Conservation (phyloP, 495 filamentous ascomycete genomes). For the Beverwykella pulmonaria region DNA sequence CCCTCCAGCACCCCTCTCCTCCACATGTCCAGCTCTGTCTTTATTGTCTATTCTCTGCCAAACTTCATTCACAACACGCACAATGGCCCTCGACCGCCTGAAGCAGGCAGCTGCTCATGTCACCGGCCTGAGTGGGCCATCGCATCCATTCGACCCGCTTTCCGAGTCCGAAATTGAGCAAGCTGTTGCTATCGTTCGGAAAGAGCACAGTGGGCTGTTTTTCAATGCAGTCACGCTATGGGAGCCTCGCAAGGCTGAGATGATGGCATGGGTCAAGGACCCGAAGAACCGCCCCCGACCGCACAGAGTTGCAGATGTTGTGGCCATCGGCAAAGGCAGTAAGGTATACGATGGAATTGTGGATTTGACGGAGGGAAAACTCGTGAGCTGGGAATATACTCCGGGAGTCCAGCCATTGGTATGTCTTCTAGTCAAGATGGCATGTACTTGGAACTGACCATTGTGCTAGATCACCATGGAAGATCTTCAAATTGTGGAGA, state of each 20-base stretch:
- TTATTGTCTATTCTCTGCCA: neutral
- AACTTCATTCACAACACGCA: conserved; percentile 12
- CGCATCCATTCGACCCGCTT: conserved; percentile 87
- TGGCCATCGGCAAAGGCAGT: conserved; percentile 78
- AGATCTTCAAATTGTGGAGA: conserved; percentile 86
- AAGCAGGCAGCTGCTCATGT: conserved; percentile 70
- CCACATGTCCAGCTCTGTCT: conserved; percentile 3
- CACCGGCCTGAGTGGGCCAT: conserved; percentile 56
- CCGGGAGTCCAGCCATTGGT: conserved; percentile 84
- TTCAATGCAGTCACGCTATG: conserved; percentile 91
- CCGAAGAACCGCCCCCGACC: conserved; percentile 66
- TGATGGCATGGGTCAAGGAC: conserved; percentile 77
- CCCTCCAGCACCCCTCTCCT: conserved; percentile 10
- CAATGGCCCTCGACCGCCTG: conserved; percentile 69
- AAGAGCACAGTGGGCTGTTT: conserved; percentile 69
- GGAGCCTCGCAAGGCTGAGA: conserved; percentile 85
- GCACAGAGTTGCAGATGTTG: conserved; percentile 75
- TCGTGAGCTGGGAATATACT: conserved; percentile 74
- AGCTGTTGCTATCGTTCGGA: conserved; percentile 68
- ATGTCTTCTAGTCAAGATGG: conserved; percentile 32
- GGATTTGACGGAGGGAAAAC: conserved; percentile 69
- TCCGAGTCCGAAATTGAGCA: conserved; percentile 74
- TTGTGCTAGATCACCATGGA: conserved; percentile 84
- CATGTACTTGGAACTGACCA: neutral
- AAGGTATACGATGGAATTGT: conserved; percentile 86